A percentile compares a stretch with the other conserved stretches of the same genome.
Evolutionary conservation across 176 grass and related monocot genomes (phyloP).

Genomic region (Carex cristatella): DNA sequence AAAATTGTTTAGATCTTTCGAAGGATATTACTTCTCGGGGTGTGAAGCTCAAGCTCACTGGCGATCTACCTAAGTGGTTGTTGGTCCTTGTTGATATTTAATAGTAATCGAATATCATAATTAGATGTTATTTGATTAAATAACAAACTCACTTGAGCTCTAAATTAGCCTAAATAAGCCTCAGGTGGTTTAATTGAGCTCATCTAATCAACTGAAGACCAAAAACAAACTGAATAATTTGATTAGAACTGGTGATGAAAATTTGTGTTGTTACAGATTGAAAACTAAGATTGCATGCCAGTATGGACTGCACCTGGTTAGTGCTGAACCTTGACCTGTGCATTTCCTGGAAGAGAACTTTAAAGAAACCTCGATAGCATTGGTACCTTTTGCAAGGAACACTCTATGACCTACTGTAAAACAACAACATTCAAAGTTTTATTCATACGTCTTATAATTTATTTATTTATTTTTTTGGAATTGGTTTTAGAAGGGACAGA

Average conservation of each 20-base stretch:
- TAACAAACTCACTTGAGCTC: background rate
- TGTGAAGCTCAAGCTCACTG: background rate
- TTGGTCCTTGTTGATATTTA: background rate
- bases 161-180: background rate
- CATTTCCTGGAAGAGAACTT: background rate
- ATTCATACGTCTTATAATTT: constrained; percentile 5
- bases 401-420: background rate
- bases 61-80: background rate
- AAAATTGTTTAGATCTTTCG: background rate
- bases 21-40: background rate
- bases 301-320: background rate
- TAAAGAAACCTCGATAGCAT: background rate
- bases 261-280: background rate
- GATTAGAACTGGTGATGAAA: background rate
- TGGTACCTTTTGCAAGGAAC: background rate
- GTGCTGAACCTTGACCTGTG: background rate
- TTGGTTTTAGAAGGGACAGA: constrained; percentile 33
- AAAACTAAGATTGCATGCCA: background rate
- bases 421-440: background rate
- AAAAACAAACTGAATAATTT: background rate
- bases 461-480: constrained; percentile 13
- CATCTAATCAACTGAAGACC: background rate
- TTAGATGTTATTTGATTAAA: background rate
- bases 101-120: background rate
- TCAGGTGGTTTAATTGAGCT: background rate